Base-by-base conservation (phyloP, 2,329 filamentous ascomycete species). In the Curvularia lunata region DNA sequence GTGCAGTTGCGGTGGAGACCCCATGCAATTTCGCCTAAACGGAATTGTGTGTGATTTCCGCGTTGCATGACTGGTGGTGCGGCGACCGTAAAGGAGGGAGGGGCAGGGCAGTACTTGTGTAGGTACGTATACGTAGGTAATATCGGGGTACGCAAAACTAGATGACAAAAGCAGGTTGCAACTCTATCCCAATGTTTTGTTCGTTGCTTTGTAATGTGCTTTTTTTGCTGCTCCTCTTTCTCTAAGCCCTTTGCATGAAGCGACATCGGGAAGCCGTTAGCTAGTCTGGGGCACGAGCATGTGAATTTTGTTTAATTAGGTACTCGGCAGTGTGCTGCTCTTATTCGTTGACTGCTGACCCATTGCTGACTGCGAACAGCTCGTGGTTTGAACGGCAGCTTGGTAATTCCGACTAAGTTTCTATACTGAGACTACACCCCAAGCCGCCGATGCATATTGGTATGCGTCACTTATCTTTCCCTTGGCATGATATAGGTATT, bases 161-260 rank as follows among this genome's bases (percentile, higher is more conserved):
- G 30, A 48, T 18, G 32, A 43, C 38, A 30, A 25, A 7, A 16
- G 40, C 48, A 55, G 32, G 46, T 54, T 54, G 59, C 50, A 54
- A 57, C 59, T 62, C 59, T 55, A 52, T 48, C 50, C 54, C 48
- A 55, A 21, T 19, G 42, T 23, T 18, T 25, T 19, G 42, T 23
- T 18, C 23, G 42, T 16, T 49, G 47, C 47, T 38, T 47, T 51
- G 56, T 43, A 23, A 27, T 32, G 28, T 58, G 37, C 56, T 28
- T 50, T 21, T 28, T 49, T 52, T n/a, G 16, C 10, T 30, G 28
- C n/a, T 34, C n/a, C 13, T 4, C 13, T 37, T 37, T 18, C 34
- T 37, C 34, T 27, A 37, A 19, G 25, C 21, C 21, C 34, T 38
- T 19, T 27, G 32, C 43, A 41, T 28, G 19, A 13, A 49, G 50